A percentile compares a stretch with the other conserved stretches of the same genome.
phyloP scores from a whole-genome alignment of 2,329 filamentous ascomycete species.

The Aspergillus fumigatus region DNA sequence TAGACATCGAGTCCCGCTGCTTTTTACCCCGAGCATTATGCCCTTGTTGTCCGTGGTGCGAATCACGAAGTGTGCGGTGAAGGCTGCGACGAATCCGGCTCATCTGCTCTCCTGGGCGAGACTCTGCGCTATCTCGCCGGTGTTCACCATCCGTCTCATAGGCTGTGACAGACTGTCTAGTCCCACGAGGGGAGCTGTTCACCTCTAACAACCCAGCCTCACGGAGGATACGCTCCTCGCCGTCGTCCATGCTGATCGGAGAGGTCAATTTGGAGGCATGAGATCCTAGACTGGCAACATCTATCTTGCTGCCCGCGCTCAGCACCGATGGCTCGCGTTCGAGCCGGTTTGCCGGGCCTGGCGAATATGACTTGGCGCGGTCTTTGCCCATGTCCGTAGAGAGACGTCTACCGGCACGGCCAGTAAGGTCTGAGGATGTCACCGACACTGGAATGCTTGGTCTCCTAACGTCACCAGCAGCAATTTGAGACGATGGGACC shows the following conservation, averaged over 20 bases:
- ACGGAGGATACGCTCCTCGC: slow-evolving; percentile 63
- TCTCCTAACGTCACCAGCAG: slow-evolving; percentile 23
- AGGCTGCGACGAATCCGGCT: slow-evolving; percentile 75
- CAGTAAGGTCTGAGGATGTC: slow-evolving; percentile 27
- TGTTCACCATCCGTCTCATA: slow-evolving; percentile 42
- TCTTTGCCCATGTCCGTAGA: slow-evolving; percentile 25
- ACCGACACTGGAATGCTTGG: slow-evolving; percentile 31
- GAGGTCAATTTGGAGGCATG: slow-evolving; percentile 33
- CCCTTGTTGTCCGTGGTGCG: slow-evolving; percentile 56
- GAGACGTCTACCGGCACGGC: slow-evolving; percentile 22
- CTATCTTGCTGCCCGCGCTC: slow-evolving; percentile 33
- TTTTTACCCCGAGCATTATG: slow-evolving; percentile 67
- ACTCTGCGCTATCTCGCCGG: slow-evolving; percentile 35
- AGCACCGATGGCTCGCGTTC: slow-evolving; percentile 37
- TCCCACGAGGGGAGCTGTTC: slow-evolving; percentile 40
- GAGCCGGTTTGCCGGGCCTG: slow-evolving; percentile 22
- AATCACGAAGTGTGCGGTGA: slow-evolving; percentile 83
- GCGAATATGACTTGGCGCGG: slow-evolving; percentile 23
- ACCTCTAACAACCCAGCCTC: slow-evolving; percentile 61
- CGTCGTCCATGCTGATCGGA: slow-evolving; percentile 52
- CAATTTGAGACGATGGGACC: slow-evolving; percentile 18
- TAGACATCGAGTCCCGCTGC: slow-evolving; percentile 67
- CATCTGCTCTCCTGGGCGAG: slow-evolving; percentile 50
- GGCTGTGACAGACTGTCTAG: slow-evolving; percentile 36
- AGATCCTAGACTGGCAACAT: slow-evolving; percentile 31